Percentiles rank a stretch among this genome's conserved stretches.
These are phyloP conservation scores for Hylodesmum podocarpum DNA, from an alignment of 306 rosid genomes.

Conservation along the genomic window DNA sequence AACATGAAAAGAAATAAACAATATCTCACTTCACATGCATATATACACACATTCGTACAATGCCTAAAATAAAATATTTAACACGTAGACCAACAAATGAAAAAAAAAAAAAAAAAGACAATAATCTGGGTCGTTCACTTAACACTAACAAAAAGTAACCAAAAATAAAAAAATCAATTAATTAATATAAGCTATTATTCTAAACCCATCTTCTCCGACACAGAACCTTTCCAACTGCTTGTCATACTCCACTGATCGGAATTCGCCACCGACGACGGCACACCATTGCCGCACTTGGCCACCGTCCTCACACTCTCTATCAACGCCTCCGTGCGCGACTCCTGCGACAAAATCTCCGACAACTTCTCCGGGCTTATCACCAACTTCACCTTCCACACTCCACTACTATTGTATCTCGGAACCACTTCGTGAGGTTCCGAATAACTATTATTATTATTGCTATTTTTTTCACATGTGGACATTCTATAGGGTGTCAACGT, in stretches of 20 bases:
- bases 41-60: background rate
- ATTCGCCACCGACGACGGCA: conserved; percentile 40
- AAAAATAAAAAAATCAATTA: background rate
- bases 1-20: background rate
- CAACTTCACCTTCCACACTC: conserved; percentile 89
- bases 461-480: conserved; percentile 48
- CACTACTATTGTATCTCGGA: conserved; percentile 43
- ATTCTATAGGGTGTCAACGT: conserved; percentile 61
- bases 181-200: background rate
- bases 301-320: conserved; percentile 79
- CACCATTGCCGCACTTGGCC: conserved; percentile 67
- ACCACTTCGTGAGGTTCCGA: conserved; percentile 43
- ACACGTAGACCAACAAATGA: background rate
- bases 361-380: conserved; percentile 70
- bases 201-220: conserved; percentile 5
- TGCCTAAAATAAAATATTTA: background rate
- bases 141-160: background rate
- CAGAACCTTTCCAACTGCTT: conserved; percentile 51
- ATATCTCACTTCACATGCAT: background rate
- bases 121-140: background rate
- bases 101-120: background rate
- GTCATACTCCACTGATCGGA: conserved; percentile 69
- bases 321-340: conserved; percentile 61
- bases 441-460: conserved; percentile 22
- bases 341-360: conserved; percentile 74